Evolutionary conservation across 176 grass and related monocot species (phyloP), one percentile per base, ranked within the genome.

Genomic region (Melocanna baccifera): DNA sequence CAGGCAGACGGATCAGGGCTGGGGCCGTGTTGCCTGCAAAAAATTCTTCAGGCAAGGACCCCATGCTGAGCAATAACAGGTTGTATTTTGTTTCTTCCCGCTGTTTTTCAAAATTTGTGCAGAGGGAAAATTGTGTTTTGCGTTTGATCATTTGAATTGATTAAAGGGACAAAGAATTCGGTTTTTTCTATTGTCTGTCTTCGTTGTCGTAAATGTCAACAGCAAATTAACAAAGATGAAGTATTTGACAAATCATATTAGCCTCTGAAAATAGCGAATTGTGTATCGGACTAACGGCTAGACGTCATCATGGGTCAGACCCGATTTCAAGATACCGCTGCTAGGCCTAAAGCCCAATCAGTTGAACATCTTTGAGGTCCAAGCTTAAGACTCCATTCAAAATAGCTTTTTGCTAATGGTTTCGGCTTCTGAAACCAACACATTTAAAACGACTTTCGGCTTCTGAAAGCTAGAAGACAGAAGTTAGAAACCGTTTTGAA

Each of bases 51-150:
- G 46, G 53, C 12, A 63, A 78, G 87, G 87, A 36, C 9, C 36
- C 74, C 25, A n/a, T 20, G 74, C 57, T 73, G 81, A 72, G 87
- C 67, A 57, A 19, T 36, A 71, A 71, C 45, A 78, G 86, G 80
- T 43, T 71, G 80, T 30, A 70, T 61, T 30, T 78, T 23, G 65
- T 8, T 71, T 37, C 34, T 75, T 46, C 37, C 41, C 20, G 18
- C 28, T 46, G 15, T 50, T 68, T 73, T 46, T 41, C 13, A 68
- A 51, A 69, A 8, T 12, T 14, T 48, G 78, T 4, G 12, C 48
- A 4, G 62, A 4, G 64, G 63, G 28, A 15, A 22, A 67, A 67
- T 6, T 53, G 46, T 68, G 47, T 26, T 68, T 50, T 18, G 26
- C 9, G 65, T 50, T 50, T 32, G 14, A 12, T 18, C 39, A 20